phyloP scores from a whole-genome alignment of 2,329 filamentous ascomycete genomes.

The Aureobasidium lini region DNA sequence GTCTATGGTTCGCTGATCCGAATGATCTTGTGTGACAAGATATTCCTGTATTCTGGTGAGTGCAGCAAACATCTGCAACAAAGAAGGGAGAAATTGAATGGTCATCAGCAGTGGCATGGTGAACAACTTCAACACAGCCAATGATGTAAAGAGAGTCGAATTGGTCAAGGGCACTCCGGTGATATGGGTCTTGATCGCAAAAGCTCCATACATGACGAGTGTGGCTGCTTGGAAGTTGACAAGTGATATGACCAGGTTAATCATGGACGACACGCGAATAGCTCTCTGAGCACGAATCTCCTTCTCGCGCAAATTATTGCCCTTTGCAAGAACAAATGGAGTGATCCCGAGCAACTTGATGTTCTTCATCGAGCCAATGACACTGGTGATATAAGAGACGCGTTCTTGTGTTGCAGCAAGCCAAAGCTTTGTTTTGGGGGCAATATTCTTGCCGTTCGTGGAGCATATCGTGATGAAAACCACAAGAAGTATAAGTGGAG shows the following conservation, averaged over 20 bases:
- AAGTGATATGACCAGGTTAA: conserved; percentile 20
- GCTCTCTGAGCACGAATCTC: conserved; percentile 20
- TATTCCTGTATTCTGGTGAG: conserved; percentile 21
- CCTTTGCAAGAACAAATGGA: conserved; percentile 18
- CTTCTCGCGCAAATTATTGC: conserved; percentile 18
- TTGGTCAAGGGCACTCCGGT: conserved; percentile 18
- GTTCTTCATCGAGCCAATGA: conserved; percentile 22
- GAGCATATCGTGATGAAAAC: conserved; percentile 15
- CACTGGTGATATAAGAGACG: conserved; percentile 21
- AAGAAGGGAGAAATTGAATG: conserved; percentile 18
- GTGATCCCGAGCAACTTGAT: conserved; percentile 23
- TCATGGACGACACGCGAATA: conserved; percentile 16
- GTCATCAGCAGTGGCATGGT: conserved; percentile 20
- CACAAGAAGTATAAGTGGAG: conserved; percentile 20
- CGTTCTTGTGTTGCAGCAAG: conserved; percentile 21
- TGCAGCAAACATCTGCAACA: conserved; percentile 20
- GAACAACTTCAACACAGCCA: conserved; percentile 24
- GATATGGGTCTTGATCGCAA: conserved; percentile 18
- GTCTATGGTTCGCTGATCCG: conserved; percentile 2
- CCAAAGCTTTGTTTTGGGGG: conserved; percentile 19
- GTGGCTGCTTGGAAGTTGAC: conserved; percentile 21
- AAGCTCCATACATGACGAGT: conserved; percentile 20
- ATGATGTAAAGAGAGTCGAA: conserved; percentile 21
- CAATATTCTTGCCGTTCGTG: conserved; percentile 19
- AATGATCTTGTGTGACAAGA: conserved; percentile 15